phyloP scores from a whole-genome alignment of 495 filamentous ascomycete species.

The Neurospora hispaniola region DNA sequence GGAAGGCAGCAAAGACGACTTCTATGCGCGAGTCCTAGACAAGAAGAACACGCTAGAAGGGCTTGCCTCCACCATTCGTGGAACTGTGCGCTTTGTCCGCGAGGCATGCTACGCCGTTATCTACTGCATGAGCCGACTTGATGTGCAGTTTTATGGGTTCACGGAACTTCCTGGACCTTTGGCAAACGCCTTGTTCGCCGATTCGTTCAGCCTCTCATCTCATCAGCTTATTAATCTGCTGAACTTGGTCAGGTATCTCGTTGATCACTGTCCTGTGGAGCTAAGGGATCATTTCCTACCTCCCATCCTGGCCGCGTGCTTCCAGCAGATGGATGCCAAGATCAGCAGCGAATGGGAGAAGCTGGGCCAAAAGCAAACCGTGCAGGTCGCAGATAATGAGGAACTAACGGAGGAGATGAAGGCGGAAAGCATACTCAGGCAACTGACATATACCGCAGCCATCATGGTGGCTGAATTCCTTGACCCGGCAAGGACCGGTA shows the following conservation, averaged over 20 bases:
- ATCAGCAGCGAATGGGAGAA: constrained; percentile 79
- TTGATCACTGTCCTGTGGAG: constrained; percentile 79
- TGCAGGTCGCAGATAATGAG: constrained; percentile 43
- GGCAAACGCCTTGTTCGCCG: constrained; percentile 71
- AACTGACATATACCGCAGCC: constrained; percentile 82
- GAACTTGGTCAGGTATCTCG: constrained; percentile 73
- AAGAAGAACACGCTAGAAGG: constrained; percentile 88
- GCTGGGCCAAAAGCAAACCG: constrained; percentile 44
- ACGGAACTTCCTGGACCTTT: constrained; percentile 73
- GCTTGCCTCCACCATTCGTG: constrained; percentile 83
- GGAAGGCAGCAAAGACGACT: constrained; percentile 85
- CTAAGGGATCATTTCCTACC: constrained; percentile 74
- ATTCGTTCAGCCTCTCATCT: constrained; percentile 75
- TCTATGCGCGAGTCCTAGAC: constrained; percentile 80
- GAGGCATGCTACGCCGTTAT: constrained; percentile 90
- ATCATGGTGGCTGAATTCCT: constrained; percentile 81
- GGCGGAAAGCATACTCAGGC: constrained; percentile 89
- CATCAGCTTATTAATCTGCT: constrained; percentile 89
- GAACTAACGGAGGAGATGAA: constrained; percentile 94
- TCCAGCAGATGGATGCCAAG: constrained; percentile 76
- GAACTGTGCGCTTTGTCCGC: constrained; percentile 75
- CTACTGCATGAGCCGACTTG: constrained; percentile 82
- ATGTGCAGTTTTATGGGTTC: constrained; percentile 82
- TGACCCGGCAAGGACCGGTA: constrained; percentile 55
- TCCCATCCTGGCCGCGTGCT: constrained; percentile 70